phyloP scores from a whole-genome alignment of 2,329 filamentous ascomycete species.

The Cladobotryum protrusum region DNA sequence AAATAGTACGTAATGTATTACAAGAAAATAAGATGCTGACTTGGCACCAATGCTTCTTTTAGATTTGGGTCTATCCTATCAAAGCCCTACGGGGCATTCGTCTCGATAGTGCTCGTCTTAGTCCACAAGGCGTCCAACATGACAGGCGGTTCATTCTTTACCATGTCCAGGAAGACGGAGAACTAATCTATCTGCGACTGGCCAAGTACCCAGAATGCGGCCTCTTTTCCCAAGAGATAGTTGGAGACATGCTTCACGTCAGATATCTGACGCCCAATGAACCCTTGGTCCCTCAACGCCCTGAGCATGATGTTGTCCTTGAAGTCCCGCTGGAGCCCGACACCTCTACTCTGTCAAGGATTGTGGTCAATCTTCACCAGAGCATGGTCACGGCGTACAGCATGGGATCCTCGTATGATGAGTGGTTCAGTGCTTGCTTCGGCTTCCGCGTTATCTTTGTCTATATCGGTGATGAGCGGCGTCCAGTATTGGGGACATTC shows the following conservation, averaged over 20 bases:
- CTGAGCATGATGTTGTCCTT: slow-evolving; percentile 35
- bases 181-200: slow-evolving; percentile 54
- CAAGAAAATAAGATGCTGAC: background rate
- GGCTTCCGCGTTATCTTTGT: slow-evolving; percentile 56
- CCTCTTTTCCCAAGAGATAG: slow-evolving; percentile 57
- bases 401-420: slow-evolving; percentile 54
- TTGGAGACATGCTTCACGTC: slow-evolving; percentile 34
- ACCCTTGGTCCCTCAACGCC: slow-evolving; percentile 32
- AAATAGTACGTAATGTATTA: background rate
- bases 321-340: slow-evolving; percentile 53
- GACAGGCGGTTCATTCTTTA: slow-evolving; percentile 69
- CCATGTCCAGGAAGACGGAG: slow-evolving; percentile 38
- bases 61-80: slow-evolving; percentile 66
- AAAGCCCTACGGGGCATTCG: slow-evolving; percentile 62
- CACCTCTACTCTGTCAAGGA: slow-evolving; percentile 34
- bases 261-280: slow-evolving; percentile 35
- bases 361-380: slow-evolving; percentile 53
- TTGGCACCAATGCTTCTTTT: background rate
- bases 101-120: slow-evolving; percentile 47
- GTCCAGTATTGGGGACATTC: slow-evolving; percentile 55
- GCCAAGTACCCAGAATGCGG: slow-evolving; percentile 51
- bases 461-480: slow-evolving; percentile 56
- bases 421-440: slow-evolving; percentile 63
- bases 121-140: slow-evolving; percentile 55
- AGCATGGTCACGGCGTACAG: slow-evolving; percentile 54